These are phyloP conservation scores for Thelephora terrestris DNA, from an alignment of 1,284 basidiomycete genomes.

Conservation along the genomic window DNA sequence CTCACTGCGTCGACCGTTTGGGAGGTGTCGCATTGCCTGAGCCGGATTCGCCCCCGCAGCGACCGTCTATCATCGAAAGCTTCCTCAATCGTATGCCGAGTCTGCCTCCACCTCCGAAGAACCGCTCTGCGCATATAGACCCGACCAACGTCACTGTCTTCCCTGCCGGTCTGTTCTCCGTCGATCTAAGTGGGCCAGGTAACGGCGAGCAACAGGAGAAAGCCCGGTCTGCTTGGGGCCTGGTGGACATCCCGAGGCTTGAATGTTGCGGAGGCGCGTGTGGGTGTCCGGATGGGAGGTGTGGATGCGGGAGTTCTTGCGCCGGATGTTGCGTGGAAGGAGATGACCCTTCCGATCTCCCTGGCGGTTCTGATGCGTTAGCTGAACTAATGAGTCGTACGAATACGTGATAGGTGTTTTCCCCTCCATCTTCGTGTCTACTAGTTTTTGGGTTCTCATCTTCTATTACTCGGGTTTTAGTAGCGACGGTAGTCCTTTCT, in stretches of 20 bases:
- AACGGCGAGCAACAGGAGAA: conserved; percentile 17
- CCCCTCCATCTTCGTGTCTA: not conserved
- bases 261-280: conserved; percentile 51
- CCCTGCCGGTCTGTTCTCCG: conserved; percentile 25
- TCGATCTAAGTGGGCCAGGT: no score
- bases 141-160: conserved; percentile 41
- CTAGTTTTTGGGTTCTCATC: not conserved
- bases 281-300: conserved; percentile 32
- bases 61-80: conserved; percentile 32
- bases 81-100: conserved; percentile 52
- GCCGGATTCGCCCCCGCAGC: conserved; percentile 11
- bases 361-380: not conserved
- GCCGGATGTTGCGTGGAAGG: conserved; percentile 36
- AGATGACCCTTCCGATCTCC: not conserved
- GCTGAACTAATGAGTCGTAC: not conserved
- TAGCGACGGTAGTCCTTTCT: not conserved
- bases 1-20: conserved; percentile 49
- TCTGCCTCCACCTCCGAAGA: conserved; percentile 41
- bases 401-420: not conserved
- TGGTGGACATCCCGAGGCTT: conserved; percentile 50
- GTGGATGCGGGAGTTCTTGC: conserved; percentile 42
- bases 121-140: conserved; percentile 34
- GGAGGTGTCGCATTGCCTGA: conserved; percentile 33
- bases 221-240: conserved; percentile 32
- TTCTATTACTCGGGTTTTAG: not conserved